A percentile compares a stretch with the other conserved stretches of the same genome.
These are phyloP conservation scores for Leucaena leucocephala DNA, from an alignment of 306 rosid genomes.

Conservation along the genomic window DNA sequence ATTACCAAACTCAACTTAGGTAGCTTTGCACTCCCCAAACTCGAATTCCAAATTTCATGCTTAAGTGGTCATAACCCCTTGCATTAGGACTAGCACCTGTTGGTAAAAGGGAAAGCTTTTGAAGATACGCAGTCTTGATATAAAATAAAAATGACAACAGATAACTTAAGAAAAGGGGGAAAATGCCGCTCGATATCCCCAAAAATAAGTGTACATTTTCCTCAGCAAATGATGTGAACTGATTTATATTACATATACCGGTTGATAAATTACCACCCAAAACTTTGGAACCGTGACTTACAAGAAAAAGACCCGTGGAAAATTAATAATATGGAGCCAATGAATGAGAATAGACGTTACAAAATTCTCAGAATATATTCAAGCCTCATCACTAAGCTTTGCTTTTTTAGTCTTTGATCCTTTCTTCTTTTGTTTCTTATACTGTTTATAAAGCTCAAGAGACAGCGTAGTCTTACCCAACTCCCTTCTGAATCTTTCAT, in stretches of 20 bases:
- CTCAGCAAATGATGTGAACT: background rate
- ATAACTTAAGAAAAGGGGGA: background rate
- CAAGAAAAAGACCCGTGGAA: background rate
- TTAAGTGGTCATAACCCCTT: background rate
- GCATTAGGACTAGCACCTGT: too few species aligned
- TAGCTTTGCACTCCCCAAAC: too few species aligned
- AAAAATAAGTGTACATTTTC: background rate
- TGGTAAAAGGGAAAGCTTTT: background rate
- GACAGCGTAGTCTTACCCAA: constrained; percentile 53
- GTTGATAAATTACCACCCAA: background rate
- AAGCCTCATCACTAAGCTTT: constrained; percentile 20
- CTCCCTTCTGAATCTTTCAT: constrained; percentile 69
- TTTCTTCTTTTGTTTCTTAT: constrained; percentile 61
- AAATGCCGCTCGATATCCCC: background rate
- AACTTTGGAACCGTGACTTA: constrained; percentile 4
- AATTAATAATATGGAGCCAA: background rate
- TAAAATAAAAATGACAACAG: background rate
- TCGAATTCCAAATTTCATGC: background rate
- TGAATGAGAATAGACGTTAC: background rate
- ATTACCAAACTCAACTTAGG: too few species aligned
- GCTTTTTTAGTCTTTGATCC: constrained; percentile 34
- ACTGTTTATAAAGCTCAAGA: constrained; percentile 67
- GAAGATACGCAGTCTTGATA: background rate
- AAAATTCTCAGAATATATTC: background rate
- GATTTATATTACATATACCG: constrained; percentile 1